Base-by-base conservation (phyloP, 2,329 filamentous ascomycete species). In the Botrytis byssoidea region DNA sequence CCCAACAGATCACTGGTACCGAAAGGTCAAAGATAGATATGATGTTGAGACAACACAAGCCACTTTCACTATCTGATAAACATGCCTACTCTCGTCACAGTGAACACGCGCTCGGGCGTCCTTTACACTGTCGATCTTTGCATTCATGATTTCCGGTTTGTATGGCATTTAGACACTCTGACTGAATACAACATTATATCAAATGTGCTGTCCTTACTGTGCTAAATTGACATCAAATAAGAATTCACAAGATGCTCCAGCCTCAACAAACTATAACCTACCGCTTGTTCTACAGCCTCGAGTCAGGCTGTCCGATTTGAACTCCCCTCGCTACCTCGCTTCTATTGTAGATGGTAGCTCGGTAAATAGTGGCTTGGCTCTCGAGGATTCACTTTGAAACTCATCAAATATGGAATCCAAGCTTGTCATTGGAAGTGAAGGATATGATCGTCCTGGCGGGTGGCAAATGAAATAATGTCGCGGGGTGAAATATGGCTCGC, bases 381-480 rank as follows among this genome's bases (percentile, higher is more conserved):
- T 32, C 8, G 51, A 48, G 46, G 64, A 67, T 32, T 68, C 65
- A 68, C 46, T 68, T 4, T 68, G 65, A 68, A 68, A 68, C 65
- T 51, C 35, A 14, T 55, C 65, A 46, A n/a, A 25, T 35, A 46
- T 48, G 63, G 10, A 29, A 18, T 57, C n/a, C 51, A 29, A 29
- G n/a, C n/a, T 9, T 40, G 37, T 68, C 65, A 64, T 46, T 22
- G 35, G 20, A 55, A 55, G 46, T 55, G 29, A 46, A 22, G n/a
- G 42, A 70, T 16, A 63, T 22, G 40, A 46, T 46, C 68, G 57
- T 37, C 68, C 29, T n/a, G 20, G 25, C 32, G 22, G 32, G 57
- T 70, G 68, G 57, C 42, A 37, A 46, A 46, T 46, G 25, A 40
- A 14, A 67, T 6, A 48, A 48, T 40, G 40, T 70, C 57, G 68